Conservation (phyloP, 2,329 filamentous ascomycete genomes). For the Cladosporium sp. region DNA sequence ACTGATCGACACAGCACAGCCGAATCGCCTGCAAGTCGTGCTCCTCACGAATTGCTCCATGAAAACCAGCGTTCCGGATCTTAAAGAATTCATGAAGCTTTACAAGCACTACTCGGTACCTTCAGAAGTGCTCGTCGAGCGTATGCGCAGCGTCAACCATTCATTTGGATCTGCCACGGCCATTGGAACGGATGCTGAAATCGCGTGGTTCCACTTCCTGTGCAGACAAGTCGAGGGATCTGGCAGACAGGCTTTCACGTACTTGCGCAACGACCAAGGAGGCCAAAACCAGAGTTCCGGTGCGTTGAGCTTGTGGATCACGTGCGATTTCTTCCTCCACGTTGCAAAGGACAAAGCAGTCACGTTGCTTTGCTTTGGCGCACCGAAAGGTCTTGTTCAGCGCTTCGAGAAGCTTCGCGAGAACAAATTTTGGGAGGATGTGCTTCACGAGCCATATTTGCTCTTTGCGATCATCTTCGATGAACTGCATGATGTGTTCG, state of each 20-base stretch:
- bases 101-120: constrained; percentile 4
- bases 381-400: background rate
- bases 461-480: constrained; percentile 10
- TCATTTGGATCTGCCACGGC: constrained; percentile 9
- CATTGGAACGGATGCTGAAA: background rate
- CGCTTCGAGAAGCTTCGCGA: background rate
- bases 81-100: background rate
- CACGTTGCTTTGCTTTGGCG: constrained; percentile 9
- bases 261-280: constrained; percentile 9
- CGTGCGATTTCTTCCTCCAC: constrained; percentile 13
- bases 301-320: constrained; percentile 6
- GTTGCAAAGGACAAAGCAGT: background rate
- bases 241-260: background rate
- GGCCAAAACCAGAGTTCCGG: background rate
- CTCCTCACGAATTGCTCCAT: background rate
- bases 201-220: constrained; percentile 8
- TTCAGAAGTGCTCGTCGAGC: constrained; percentile 6
- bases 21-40: background rate
- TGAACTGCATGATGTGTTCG: constrained; percentile 7
- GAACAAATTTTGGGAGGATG: constrained; percentile 1
- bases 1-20: constrained; percentile 2
- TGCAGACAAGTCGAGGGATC: background rate
- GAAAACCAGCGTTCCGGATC: background rate
- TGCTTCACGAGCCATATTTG: constrained; percentile 6
- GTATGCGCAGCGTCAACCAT: constrained; percentile 14